These are phyloP conservation scores for Saturnispora quitensis DNA, from an alignment of 805 yeast species.

Conservation along the genomic window DNA sequence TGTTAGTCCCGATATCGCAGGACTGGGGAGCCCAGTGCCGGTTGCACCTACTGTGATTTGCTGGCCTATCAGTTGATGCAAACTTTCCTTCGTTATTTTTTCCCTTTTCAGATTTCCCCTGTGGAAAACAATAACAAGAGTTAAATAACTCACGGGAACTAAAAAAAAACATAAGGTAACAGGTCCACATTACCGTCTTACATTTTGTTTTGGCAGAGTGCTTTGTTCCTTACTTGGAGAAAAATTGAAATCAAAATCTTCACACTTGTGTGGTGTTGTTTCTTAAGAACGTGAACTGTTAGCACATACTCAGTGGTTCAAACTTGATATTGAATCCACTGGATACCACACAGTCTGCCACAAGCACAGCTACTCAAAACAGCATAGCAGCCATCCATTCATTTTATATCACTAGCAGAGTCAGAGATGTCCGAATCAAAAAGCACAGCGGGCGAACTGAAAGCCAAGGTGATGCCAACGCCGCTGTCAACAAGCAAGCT, in stretches of 20 bases:
- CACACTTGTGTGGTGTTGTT: background rate
- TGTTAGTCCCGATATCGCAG: too few species aligned
- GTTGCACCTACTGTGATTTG: too few species aligned
- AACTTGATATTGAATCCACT: background rate
- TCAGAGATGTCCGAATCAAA: background rate
- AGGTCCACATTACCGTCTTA: background rate
- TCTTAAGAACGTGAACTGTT: background rate
- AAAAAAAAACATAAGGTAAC: background rate
- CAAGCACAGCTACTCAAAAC: too few species aligned
- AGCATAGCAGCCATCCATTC: background rate
- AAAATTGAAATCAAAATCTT: background rate
- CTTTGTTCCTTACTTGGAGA: background rate
- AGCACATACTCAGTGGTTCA: background rate
- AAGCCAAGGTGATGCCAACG: background rate
- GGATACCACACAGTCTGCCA: background rate
- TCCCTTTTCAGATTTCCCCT: background rate
- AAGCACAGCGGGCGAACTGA: background rate
- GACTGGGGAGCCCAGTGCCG: background rate
- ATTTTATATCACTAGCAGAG: background rate
- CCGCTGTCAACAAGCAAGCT: background rate
- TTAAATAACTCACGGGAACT: background rate
- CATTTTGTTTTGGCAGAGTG: background rate
- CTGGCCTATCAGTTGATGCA: too few species aligned
- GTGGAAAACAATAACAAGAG: background rate
- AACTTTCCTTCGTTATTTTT: background rate